Evolutionary conservation across 768 basidiomycete species (phyloP), one percentile per base, ranked within the genome.

Genomic region (Boletus huronensis): DNA sequence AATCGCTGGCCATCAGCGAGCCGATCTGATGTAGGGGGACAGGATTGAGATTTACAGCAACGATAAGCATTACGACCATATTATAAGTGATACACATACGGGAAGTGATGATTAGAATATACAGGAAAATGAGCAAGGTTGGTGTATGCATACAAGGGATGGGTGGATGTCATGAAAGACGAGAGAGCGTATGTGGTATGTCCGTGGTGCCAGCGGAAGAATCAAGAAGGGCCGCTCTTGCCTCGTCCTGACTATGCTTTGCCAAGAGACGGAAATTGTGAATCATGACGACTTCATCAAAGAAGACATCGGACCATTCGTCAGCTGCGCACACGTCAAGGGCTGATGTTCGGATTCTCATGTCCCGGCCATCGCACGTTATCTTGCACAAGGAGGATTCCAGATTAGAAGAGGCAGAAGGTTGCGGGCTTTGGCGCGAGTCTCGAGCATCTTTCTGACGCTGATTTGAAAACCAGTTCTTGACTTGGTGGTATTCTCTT

Each of bases 401-500:
- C 13, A 71, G 62, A 57, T 68, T 65, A 64, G 67, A 58, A 65
- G 71, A 52, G 38, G 62, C 49, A n/a, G 69, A 59, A 53, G 67
- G 67, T 28, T 71, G 69, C 29, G 70, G 71, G 9, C 69, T 70
- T 42, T 72, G 71, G 11, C 70, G 71, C 0, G 70, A 70, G 52
- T 70, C 70, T 11, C 70, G 70, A 31, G 76, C 68, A 52, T 75
- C 74, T 58, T 78, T 74, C 53, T 78, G 83, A 40, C 83, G 76
- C 68, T 83, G 78, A 66, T 85, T 85, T 5, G 82, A 82, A 55
- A 85, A 85, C 83, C 83, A 85, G 58, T 83, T 83, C 69, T 81
- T 83, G 51, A 84, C 77, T 67, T 83, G 82, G 61, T 78, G 79
- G 62, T 80, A 81, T 45, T 82, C 77, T 58, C 82, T 82, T 64